Evolutionary conservation across 768 basidiomycete species (phyloP), one percentile per base, ranked within the genome.

Genomic region (Termitomyces sp.): DNA sequence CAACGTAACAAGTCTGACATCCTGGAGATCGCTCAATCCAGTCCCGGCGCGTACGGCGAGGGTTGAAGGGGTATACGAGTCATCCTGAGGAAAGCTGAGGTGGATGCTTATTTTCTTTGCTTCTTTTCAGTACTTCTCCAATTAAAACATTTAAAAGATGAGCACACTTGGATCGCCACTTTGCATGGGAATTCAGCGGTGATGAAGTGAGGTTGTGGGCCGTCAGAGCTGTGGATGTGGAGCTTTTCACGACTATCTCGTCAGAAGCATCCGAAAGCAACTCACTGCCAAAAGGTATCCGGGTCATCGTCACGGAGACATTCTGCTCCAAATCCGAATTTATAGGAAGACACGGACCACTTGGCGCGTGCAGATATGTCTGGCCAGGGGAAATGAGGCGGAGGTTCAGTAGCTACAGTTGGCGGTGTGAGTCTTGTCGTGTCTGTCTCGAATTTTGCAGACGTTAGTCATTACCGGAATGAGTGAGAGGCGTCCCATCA

Each of bases 231-330:
- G 22, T 93, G 22, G 42, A 58, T 4, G 27, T 27, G 27, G 7
- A 33, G 54, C 11, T 7, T n/a, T 31, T 34, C 20, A 33, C n/a
- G 34, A 52, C 12, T 33, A 37, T 31, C 6, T 24, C 15, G 33
- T 45, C 54, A 20, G 27, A 54, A 46, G 47, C 54, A 36, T 37
- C 6, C 27, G 39, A n/a, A 42, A 13, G 24, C 7, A 22, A 81
- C 93, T 71, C 71, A 98, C 95, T 98, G 97, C 97, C 97, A 98
- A 69, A 98, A 96, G 0, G 95, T 98, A 42, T 91, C 88, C 33
- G 91, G 87, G 67, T 96, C 90, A 36, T 84, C 83, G 66, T 98
- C 95, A 30, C 86, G 81, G 46, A 98, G 77, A 71, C 95, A 95
- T 68, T 97, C 94, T 41, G 93, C 86, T 8, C 96, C 95, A 70